Evolutionary conservation across 2,329 filamentous ascomycete genomes (phyloP), one percentile per base, ranked within the genome.

Genomic region (Lizonia empirigonia): DNA sequence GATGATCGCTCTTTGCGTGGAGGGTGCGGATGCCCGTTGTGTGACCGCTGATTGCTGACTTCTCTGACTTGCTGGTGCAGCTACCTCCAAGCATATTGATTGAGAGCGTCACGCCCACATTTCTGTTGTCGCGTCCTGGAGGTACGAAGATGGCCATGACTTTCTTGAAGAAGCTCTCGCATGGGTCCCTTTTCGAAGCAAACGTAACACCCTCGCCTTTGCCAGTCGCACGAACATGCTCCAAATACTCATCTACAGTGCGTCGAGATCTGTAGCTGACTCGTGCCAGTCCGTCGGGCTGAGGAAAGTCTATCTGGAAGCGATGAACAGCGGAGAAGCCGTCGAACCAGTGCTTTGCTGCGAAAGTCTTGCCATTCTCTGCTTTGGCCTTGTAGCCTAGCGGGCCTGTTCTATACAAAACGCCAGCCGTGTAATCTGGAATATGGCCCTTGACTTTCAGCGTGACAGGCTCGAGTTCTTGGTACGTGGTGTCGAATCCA

Each of bases 281-380:
- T 26, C 76, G 74, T 8, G 65, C 22, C 51, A 63, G 44, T 13
- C 64, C 65, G 15, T 73, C 50, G 0, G 66, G 59, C 3, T 72
- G 62, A 0, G 80, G 67, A 3, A 84, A 63, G 30, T 69, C 65
- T 24, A 93, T 87, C 50, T 90, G 80, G 67, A 93, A 93, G 22
- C 83, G 84, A 73, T 93, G 88, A 1, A 84, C 78, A 47, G 89
- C 83, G 3, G 84, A 82, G 51, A 91, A 85, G 5, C 88, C 88
- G 67, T 94, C 90, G 60, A 94, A 94, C 90, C 90, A 94, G 69
- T 94, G 89, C 1, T 80, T 82, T 10, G 86, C 78, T 24, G 79
- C 76, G 63, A 86, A 85, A 0, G 78, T 82, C 12, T 73, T 74
- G n/a, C 85, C 84, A 3, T 78, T 77, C 2, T 82, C 72, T 0